Base-by-base conservation (phyloP, 1,284 basidiomycete genomes). In the Tilletia walkeri region DNA sequence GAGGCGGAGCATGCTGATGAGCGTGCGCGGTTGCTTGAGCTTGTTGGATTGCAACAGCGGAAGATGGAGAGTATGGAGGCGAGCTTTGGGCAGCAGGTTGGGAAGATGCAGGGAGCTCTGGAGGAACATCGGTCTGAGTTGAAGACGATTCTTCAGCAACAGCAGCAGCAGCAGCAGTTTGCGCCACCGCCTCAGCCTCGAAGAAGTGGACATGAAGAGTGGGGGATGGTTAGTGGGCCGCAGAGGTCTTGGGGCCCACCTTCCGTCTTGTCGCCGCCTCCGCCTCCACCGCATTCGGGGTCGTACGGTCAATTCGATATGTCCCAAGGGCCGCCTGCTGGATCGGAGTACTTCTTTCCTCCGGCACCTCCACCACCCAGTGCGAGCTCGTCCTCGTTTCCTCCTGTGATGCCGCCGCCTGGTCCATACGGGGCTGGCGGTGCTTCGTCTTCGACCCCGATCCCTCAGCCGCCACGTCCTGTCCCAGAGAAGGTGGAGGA, bases 401-500 rank as follows among this genome's bases (percentile, higher is more conserved):
- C 54, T 56, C 54, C 54, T 14, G 14, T 30, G 54, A 56, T 34
- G 6, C 24, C 24, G 24, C 54, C 18, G 20, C 54, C 54, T 20
- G 50, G 50, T 3, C 9, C 18, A 10, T 30, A 7, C 50, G 12
- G 48, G 48, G 18, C 2, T 30, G 50, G 50, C 4, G 50, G 50
- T 9, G 9, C n/a, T 7, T n/a, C 50, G n/a, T 30, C 50, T 7
- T 30, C 50, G 50, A n/a, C 50, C 7, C 50, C 50, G 18, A n/a
- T 30, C 50, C 50, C 50, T 7, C 50, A n/a, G 41, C 41, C 41
- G 41, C 41, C 41, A 14, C 50, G 50, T 30, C 12, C 36, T 41
- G 18, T 36, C 24, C n/a, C 20, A 2, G 48, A 70, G 34, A 45
- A 70, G 1, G 53, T 68, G 0, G 69, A 70, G 50, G 69, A 68